Percentiles rank a stretch among this genome's conserved stretches.
Evolutionary conservation across 2,329 filamentous ascomycete species (phyloP).

Genomic region (Paecilomyces sp.): DNA sequence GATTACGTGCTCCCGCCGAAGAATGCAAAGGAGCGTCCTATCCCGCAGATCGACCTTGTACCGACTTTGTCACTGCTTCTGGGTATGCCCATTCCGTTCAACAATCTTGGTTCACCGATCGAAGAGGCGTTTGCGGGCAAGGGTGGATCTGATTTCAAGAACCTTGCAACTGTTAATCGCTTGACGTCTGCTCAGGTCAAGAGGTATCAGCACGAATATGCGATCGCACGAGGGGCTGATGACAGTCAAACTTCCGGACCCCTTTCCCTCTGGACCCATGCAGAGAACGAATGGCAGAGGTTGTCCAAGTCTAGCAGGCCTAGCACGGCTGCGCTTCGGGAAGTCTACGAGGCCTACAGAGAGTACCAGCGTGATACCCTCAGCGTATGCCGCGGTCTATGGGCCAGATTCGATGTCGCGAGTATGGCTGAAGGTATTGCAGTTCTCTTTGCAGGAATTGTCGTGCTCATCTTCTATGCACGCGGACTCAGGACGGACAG

Average conservation of each 20-base stretch:
- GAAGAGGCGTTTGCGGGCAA: conserved; percentile 81
- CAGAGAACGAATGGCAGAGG: conserved; percentile 48
- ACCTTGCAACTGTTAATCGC: conserved; percentile 68
- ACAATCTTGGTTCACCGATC: conserved; percentile 87
- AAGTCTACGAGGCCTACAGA: conserved; percentile 52
- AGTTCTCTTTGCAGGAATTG: conserved; percentile 61
- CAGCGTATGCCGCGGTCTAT: conserved; percentile 70
- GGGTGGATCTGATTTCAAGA: conserved; percentile 64
- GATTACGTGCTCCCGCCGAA: conserved; percentile 50
- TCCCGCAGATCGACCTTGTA: conserved; percentile 86
- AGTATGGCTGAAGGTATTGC: conserved; percentile 76
- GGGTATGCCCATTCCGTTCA: conserved; percentile 90
- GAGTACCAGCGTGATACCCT: conserved; percentile 75
- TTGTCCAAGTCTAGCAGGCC: conserved; percentile 34
- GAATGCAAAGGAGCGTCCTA: conserved; percentile 67
- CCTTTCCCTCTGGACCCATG: conserved; percentile 52
- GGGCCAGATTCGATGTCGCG: conserved; percentile 84
- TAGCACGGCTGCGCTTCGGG: conserved; percentile 29
- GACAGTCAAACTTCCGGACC: conserved; percentile 52
- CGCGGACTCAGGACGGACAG: conserved; percentile 48
- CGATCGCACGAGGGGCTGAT: conserved; percentile 61
- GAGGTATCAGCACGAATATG: conserved; percentile 81
- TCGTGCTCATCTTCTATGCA: conserved; percentile 67
- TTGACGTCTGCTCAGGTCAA: conserved; percentile 79
- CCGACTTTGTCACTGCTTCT: conserved; percentile 83